Conservation (phyloP, 495 filamentous ascomycete genomes). For the Penicillium subrubescens region DNA sequence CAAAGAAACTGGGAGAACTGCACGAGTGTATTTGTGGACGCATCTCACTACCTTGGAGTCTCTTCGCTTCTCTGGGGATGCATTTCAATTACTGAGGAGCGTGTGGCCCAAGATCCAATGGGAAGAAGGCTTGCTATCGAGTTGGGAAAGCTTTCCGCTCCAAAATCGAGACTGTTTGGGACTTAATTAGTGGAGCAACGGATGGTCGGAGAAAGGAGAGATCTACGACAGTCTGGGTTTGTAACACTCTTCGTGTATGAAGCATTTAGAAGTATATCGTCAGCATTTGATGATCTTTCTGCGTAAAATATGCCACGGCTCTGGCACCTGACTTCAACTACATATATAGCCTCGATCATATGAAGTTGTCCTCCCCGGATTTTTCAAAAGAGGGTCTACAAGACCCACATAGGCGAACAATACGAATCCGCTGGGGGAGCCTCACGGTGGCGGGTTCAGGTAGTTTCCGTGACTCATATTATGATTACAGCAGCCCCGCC, state of each 20-base stretch:
- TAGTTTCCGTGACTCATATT: conserved; percentile 6
- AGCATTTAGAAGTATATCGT: too few relatives aligned
- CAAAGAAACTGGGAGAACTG: not conserved
- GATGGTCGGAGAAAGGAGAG: too few relatives aligned
- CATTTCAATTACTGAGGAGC: not conserved
- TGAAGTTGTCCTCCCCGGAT: not conserved
- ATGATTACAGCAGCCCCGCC: not conserved
- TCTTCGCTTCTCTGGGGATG: not conserved
- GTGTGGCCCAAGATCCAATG: not conserved
- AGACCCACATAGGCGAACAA: conserved; percentile 37
- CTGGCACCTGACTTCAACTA: not conserved
- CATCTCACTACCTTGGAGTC: not conserved
- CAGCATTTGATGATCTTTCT: not conserved
- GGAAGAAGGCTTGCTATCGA: not conserved
- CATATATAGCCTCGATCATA: not conserved
- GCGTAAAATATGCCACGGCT: not conserved
- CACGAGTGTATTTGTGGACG: not conserved
- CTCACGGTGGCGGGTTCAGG: not conserved
- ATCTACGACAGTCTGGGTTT: too few relatives aligned
- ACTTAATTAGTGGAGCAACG: too few relatives aligned
- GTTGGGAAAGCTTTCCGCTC: not conserved
- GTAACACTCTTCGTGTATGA: too few relatives aligned
- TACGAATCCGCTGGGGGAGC: conserved; percentile 56
- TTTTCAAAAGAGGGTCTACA: not conserved
- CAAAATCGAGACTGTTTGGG: not conserved